A percentile compares a stretch with the other conserved stretches of the same genome.
phyloP scores from a whole-genome alignment of 1,139 yeast species.

The Petasospora rhodanensis region DNA sequence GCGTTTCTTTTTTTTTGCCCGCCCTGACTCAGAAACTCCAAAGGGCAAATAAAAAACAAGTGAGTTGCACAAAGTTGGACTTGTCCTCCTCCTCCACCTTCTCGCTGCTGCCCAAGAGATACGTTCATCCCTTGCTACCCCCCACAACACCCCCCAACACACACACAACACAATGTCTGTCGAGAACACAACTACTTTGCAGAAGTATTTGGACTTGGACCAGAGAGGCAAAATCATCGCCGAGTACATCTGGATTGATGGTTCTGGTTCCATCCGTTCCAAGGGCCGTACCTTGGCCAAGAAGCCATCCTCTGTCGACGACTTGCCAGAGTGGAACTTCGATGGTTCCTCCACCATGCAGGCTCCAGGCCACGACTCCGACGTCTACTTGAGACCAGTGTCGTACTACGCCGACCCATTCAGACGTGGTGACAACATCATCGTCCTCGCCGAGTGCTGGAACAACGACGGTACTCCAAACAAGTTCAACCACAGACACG shows the following conservation, averaged over 20 bases:
- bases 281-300: slow-evolving; percentile 83
- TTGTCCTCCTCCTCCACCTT: too few species aligned
- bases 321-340: slow-evolving; percentile 98
- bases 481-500: slow-evolving; percentile 97
- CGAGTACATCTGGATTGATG: slow-evolving; percentile 97
- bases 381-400: slow-evolving; percentile 88
- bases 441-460: slow-evolving; percentile 95
- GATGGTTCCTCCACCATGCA: slow-evolving; percentile 98
- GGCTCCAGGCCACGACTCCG: slow-evolving; percentile 98
- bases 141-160: slow-evolving; percentile 1
- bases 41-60: too few species aligned
- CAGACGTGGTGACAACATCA: slow-evolving; percentile 95
- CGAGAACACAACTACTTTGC: slow-evolving; percentile 72
- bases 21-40: too few species aligned
- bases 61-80: too few species aligned
- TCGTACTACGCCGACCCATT: slow-evolving; percentile 95
- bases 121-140: too few species aligned
- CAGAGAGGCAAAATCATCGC: slow-evolving; percentile 88
- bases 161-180: slow-evolving; percentile 26
- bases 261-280: slow-evolving; percentile 87
- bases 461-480: slow-evolving; percentile 99
- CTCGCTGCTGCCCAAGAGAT: too few species aligned
- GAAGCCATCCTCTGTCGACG: slow-evolving; percentile 69
- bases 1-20: too few species aligned
- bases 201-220: slow-evolving; percentile 77